Conservation (phyloP, 257 asterid species). For the Datura wrightii region DNA sequence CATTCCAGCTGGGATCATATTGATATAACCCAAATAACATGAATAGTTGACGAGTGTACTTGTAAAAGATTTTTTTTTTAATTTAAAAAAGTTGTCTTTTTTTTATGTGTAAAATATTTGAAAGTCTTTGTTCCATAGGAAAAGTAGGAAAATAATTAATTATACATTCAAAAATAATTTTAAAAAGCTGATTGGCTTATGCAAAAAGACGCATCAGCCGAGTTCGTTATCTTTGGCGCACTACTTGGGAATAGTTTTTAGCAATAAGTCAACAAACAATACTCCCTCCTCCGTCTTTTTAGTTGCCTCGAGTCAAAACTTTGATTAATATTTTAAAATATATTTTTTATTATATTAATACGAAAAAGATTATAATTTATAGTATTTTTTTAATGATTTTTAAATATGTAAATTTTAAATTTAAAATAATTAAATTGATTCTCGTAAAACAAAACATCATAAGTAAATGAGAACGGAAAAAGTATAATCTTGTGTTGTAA, state of each 20-base stretch:
- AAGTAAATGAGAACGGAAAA: no score
- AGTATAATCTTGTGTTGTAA: constrained; percentile 24
- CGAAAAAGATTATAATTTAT: no score
- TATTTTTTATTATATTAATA: no score
- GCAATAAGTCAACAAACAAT: constrained; percentile 13
- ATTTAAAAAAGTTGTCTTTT: neutral
- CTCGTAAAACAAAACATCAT: no score
- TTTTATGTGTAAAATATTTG: neutral
- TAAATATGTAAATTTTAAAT: no score
- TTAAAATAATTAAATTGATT: no score
- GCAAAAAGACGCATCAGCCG: neutral
- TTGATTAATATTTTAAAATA: no score
- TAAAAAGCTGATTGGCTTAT: neutral
- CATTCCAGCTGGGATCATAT: neutral
- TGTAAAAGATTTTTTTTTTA: neutral
- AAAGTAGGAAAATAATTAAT: neutral
- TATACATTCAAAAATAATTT: neutral
- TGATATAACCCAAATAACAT: neutral
- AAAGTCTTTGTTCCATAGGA: neutral
- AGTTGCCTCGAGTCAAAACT: no score
- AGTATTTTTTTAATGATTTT: no score
- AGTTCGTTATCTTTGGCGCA: neutral
- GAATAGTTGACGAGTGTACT: constrained; percentile 5
- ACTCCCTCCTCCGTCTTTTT: neutral
- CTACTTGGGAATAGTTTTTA: constrained; percentile 1